A percentile compares a stretch with the other conserved stretches of the same genome.
These are phyloP conservation scores for Rhodotorula taiwanensis DNA, from an alignment of 768 basidiomycete species.

Conservation along the genomic window DNA sequence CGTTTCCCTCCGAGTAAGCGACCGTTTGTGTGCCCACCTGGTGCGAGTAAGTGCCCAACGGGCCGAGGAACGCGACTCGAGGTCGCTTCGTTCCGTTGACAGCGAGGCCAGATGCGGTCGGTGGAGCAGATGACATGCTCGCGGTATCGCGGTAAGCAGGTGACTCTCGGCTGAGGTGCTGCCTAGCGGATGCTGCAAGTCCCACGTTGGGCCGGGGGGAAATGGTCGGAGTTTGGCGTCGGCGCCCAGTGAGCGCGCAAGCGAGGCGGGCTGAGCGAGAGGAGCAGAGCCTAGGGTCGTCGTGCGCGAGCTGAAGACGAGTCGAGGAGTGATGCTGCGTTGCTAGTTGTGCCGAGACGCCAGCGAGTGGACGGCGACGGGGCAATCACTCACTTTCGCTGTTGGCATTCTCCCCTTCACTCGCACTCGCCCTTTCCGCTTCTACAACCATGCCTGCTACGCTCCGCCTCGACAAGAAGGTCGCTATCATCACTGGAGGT, in stretches of 20 bases:
- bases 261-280: not conserved
- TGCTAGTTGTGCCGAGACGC: no score
- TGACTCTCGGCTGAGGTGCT: no score
- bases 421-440: not conserved
- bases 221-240: not conserved
- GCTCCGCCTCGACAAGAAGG: conserved; percentile 48
- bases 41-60: conserved; percentile 40
- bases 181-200: no score
- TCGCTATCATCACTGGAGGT: conserved; percentile 77
- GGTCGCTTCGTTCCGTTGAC: not conserved
- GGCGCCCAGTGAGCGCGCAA: not conserved
- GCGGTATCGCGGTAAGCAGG: no score
- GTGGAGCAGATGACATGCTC: not conserved
- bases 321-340: no score
- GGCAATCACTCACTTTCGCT: no score
- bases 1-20: no score
- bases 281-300: not conserved
- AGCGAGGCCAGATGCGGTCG: not conserved
- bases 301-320: not conserved
- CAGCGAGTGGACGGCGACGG: no score
- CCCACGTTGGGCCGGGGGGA: no score
- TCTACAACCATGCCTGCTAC: conserved; percentile 9
- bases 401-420: no score
- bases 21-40: no score
- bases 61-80: conserved; percentile 38